These are phyloP conservation scores for Coccinonectria pachysandricola DNA, from an alignment of 2,329 filamentous ascomycete genomes.

Conservation along the genomic window DNA sequence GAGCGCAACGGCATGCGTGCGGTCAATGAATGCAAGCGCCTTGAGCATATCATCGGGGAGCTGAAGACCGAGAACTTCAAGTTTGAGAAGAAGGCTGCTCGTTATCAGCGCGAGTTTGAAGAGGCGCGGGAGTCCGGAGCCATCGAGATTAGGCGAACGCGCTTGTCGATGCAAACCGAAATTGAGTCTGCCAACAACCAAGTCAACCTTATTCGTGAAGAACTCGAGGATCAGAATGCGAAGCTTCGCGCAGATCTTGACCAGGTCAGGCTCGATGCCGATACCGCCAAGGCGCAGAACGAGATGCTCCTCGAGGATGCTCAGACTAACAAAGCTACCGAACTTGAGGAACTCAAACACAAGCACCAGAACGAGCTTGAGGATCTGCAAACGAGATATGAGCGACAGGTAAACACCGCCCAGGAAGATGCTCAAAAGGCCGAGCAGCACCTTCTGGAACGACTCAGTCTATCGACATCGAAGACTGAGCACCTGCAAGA, in stretches of 20 bases:
- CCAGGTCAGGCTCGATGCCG: slow-evolving; percentile 64
- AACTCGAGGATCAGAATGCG: slow-evolving; percentile 69
- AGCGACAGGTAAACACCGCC: slow-evolving; percentile 60
- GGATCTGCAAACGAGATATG: slow-evolving; percentile 65
- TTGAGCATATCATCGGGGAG: slow-evolving; percentile 45
- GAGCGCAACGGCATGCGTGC: slow-evolving; percentile 57
- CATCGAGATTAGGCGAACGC: slow-evolving; percentile 71
- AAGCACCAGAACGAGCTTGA: slow-evolving; percentile 62
- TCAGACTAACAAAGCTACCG: slow-evolving; percentile 53
- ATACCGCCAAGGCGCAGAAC: slow-evolving; percentile 69
- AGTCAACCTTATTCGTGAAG: slow-evolving; percentile 70
- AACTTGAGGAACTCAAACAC: slow-evolving; percentile 38
- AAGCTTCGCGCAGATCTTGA: slow-evolving; percentile 68
- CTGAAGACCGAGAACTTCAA: slow-evolving; percentile 59
- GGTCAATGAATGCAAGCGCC: slow-evolving; percentile 49
- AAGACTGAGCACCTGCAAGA: slow-evolving; percentile 82
- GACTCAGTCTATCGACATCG: slow-evolving; percentile 70
- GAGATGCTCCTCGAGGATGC: slow-evolving; percentile 80
- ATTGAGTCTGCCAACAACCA: slow-evolving; percentile 77
- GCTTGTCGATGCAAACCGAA: slow-evolving; percentile 68
- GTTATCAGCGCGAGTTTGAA: slow-evolving; percentile 71
- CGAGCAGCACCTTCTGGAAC: slow-evolving; percentile 71
- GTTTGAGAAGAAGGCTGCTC: slow-evolving; percentile 57
- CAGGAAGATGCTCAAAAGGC: slow-evolving; percentile 72
- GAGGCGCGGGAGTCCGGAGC: slow-evolving; percentile 73